Conservation (phyloP, 257 asterid species). For the Verbascum thapsus region DNA sequence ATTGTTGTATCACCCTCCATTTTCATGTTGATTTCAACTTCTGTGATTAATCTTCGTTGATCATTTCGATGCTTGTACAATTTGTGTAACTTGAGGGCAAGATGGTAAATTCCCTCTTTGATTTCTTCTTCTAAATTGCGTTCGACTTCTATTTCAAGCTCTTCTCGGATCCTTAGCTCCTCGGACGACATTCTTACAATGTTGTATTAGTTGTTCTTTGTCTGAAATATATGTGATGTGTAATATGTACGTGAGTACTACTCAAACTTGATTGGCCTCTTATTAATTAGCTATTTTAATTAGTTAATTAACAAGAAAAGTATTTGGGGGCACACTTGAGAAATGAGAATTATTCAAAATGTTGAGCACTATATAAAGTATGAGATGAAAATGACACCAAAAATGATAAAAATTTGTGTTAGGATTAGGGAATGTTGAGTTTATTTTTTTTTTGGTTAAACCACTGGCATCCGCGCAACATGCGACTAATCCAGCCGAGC, state of each 20-base stretch:
- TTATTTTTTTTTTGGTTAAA: too few relatives aligned
- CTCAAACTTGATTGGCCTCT: neutral
- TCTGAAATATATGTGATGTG: too few relatives aligned
- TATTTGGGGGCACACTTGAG: too few relatives aligned
- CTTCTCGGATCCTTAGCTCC: slow-evolving; percentile 42
- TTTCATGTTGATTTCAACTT: slow-evolving; percentile 46
- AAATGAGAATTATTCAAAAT: too few relatives aligned
- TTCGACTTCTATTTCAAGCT: slow-evolving; percentile 40
- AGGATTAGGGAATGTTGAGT: too few relatives aligned
- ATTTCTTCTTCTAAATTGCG: slow-evolving; percentile 46
- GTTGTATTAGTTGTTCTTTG: neutral
- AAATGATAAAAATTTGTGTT: too few relatives aligned
- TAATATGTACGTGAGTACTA: neutral
- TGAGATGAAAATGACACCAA: too few relatives aligned
- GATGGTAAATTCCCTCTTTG: slow-evolving; percentile 47
- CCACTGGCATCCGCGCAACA: too few relatives aligned
- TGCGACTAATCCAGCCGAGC: too few relatives aligned
- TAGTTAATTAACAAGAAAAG: too few relatives aligned
- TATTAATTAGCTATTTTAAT: too few relatives aligned
- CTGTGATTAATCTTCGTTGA: slow-evolving; percentile 31
- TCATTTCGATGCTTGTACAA: slow-evolving; percentile 39
- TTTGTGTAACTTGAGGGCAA: slow-evolving; percentile 45
- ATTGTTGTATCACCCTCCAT: slow-evolving; percentile 49
- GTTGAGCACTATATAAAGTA: too few relatives aligned
- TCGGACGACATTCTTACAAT: slow-evolving; percentile 28